A percentile compares a stretch with the other conserved stretches of the same genome.
Evolutionary conservation across 805 yeast species (phyloP).

Genomic region (Wickerhamiella azymoides): DNA sequence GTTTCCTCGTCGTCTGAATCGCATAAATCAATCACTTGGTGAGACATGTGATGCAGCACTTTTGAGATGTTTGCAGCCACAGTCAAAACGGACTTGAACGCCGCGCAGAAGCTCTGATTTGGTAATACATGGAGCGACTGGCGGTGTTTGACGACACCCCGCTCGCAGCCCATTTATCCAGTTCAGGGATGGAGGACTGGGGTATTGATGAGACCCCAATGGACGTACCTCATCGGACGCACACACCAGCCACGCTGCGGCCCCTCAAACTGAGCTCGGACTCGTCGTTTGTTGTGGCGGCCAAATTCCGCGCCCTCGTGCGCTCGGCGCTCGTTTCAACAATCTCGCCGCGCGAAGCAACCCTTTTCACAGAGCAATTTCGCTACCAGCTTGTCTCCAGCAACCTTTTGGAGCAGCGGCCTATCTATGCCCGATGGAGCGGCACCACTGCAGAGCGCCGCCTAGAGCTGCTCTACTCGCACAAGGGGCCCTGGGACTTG

Average conservation of each 20-base stretch:
- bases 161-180: conserved; percentile 20
- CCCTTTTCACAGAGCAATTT: conserved; percentile 36
- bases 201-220: conserved; percentile 19
- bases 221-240: neutral
- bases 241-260: conserved; percentile 2
- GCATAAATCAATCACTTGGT: neutral
- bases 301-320: conserved; percentile 18
- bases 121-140: neutral
- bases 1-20: neutral
- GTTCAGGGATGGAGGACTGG: conserved; percentile 24
- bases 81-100: neutral
- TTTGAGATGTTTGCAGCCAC: neutral
- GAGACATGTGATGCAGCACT: neutral
- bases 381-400: conserved; percentile 38
- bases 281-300: conserved; percentile 8
- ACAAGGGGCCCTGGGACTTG: conserved; percentile 13
- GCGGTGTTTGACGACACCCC: conserved; percentile 24
- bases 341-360: conserved; percentile 21
- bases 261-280: conserved; percentile 12
- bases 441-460: conserved; percentile 13
- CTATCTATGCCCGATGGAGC: conserved; percentile 19
- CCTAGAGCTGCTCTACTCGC: conserved; percentile 12
- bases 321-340: conserved; percentile 19
- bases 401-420: conserved; percentile 32
- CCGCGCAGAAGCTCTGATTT: neutral